phyloP scores from a whole-genome alignment of 2,329 filamentous ascomycete species.

The Aureobasidium sp. region DNA sequence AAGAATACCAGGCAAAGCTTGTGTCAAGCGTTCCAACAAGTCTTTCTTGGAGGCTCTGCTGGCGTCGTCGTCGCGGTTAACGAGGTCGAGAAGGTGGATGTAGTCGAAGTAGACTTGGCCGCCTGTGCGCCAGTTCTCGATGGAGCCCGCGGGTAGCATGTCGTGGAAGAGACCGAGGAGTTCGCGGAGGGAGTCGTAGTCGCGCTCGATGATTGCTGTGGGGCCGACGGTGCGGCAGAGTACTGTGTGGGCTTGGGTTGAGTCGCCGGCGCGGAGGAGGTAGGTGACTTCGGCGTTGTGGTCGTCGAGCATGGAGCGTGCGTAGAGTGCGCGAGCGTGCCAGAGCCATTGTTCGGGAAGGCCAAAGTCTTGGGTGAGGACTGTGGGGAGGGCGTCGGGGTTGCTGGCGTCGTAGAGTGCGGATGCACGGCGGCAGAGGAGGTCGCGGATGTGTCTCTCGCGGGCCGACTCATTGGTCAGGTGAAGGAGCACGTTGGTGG shows the following conservation, averaged over 20 bases:
- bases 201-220: constrained; percentile 68
- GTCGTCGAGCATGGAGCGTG: constrained; percentile 63
- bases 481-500: constrained; percentile 25
- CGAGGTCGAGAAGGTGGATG: constrained; percentile 39
- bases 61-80: constrained; percentile 18
- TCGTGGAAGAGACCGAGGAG: constrained; percentile 64
- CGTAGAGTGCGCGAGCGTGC: constrained; percentile 76
- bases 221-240: constrained; percentile 77
- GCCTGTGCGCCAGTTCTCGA: constrained; percentile 68
- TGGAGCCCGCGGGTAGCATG: constrained; percentile 21
- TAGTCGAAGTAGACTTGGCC: constrained; percentile 70
- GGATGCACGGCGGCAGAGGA: constrained; percentile 52
- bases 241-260: constrained; percentile 73
- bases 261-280: constrained; percentile 68
- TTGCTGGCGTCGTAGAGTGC: constrained; percentile 63
- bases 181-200: constrained; percentile 60
- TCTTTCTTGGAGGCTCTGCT: constrained; percentile 17
- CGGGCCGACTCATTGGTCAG: constrained; percentile 19
- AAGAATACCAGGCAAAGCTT: constrained; percentile 10
- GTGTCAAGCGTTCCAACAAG: constrained; percentile 15
- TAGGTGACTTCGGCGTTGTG: constrained; percentile 65
- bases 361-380: constrained; percentile 31
- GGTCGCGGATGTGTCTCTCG: constrained; percentile 36
- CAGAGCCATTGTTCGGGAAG: constrained; percentile 74
- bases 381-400: constrained; percentile 29